Evolutionary conservation across 2,329 filamentous ascomycete species (phyloP).

Genomic region (Sclerotinia nivalis): DNA sequence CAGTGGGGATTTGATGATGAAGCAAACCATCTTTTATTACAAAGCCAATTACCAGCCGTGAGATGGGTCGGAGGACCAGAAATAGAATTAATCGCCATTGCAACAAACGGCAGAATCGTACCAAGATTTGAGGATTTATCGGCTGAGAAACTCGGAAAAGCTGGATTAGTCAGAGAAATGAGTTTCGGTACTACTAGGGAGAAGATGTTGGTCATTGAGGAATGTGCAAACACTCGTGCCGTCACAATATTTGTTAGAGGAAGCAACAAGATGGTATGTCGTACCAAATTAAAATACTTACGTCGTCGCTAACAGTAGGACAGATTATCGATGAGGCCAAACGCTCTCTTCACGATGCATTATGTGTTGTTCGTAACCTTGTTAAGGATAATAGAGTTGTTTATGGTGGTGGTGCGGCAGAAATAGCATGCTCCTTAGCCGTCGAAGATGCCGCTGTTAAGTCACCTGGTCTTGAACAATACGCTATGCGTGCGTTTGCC

Average conservation of each 20-base stretch:
- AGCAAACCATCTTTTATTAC: constrained; percentile 93
- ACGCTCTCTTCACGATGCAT: constrained; percentile 92
- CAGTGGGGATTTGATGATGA: constrained; percentile 99
- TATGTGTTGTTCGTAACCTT: constrained; percentile 96
- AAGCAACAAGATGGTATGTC: constrained; percentile 95
- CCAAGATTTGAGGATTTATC: constrained; percentile 95
- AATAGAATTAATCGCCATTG: constrained; percentile 97
- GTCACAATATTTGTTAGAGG: constrained; percentile 96
- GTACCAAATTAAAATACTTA: neutral
- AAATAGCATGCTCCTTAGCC: constrained; percentile 94
- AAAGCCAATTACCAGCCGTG: constrained; percentile 93
- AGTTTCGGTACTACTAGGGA: constrained; percentile 95
- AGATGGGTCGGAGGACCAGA: constrained; percentile 98
- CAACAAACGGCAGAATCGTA: constrained; percentile 96
- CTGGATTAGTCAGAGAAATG: constrained; percentile 91
- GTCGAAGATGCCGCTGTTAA: constrained; percentile 94
- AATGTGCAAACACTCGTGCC: constrained; percentile 95
- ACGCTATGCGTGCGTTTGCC: constrained; percentile 96
- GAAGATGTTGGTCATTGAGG: constrained; percentile 99
- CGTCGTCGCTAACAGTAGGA: constrained; percentile 33
- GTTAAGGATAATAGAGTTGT: constrained; percentile 96
- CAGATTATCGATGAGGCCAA: constrained; percentile 99
- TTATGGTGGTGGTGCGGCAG: constrained; percentile 93
- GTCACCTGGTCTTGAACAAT: constrained; percentile 96
- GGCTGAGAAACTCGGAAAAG: constrained; percentile 84